Base-by-base conservation (phyloP, 2,329 filamentous ascomycete species). In the Penicillium expansum region DNA sequence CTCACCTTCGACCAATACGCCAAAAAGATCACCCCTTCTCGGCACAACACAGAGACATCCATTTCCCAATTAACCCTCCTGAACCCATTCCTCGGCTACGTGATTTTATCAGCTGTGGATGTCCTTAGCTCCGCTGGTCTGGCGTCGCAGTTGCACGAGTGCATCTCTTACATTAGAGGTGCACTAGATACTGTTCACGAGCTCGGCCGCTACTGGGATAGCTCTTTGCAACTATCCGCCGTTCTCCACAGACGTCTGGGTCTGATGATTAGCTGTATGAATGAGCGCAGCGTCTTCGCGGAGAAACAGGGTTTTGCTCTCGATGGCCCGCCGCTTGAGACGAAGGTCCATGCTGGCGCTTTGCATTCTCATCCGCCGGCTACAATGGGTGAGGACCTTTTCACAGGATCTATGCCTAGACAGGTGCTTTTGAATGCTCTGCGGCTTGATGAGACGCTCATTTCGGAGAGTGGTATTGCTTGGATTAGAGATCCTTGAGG, bases 71-170 rank as follows among this genome's bases (percentile, higher is more conserved):
- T 71, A 55, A 62, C 72, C 5, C 79, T 83, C 39, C 81, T 83
- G 0, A 82, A 80, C n/a, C 86, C 87, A 0, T 85, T 87, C 59
- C 77, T 84, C 18, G 84, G 83, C n/a, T 84, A 83, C 61, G 81
- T 82, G 6, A 80, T 88, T 24, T 76, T 86, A 33, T 81, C 85
- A 47, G 86, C 87, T 0, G 78, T 87, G 33, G 88, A 91, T 63
- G 83, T 89, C 1, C 77, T 90, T 54, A 84, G 84, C 13, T 83
- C 86, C 0, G 83, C 81, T 5, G 84, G 86, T 1, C 67, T 77
- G 0, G 69, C 86, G 7, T 72, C 77, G 0, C 77, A 80, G 13
- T 69, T 89, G 11, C 69, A 79, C 1, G 74, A 77, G 11, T 76
- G 83, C 27, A 78, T 88, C 37, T 78, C 82, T 10, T 78, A 80